A percentile compares a stretch with the other conserved stretches of the same genome.
These are phyloP conservation scores for Arthrobotrys conoides DNA, from an alignment of 2,329 filamentous ascomycete species.

Conservation along the genomic window DNA sequence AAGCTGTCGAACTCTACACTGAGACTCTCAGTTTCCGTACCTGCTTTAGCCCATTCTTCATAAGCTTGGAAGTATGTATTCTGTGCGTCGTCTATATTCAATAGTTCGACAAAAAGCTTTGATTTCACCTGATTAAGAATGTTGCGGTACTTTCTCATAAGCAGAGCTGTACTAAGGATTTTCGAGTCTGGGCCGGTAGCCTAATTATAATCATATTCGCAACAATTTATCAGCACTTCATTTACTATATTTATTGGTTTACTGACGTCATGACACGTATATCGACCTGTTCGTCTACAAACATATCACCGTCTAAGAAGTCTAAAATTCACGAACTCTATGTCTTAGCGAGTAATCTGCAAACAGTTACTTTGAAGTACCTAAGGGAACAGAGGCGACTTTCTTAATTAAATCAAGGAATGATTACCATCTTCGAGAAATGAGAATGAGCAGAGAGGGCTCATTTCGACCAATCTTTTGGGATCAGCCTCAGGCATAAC, in stretches of 20 bases:
- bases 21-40: constrained; percentile 9
- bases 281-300: constrained; percentile 2
- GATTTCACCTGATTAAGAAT: constrained; percentile 30
- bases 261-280: too few species aligned
- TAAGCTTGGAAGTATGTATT: constrained; percentile 11
- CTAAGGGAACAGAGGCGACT: too few species aligned
- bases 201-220: too few species aligned
- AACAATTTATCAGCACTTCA: too few species aligned
- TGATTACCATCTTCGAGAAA: constrained; percentile 36
- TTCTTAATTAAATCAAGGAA: too few species aligned
- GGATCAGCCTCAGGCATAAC: too few species aligned
- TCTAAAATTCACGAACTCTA: constrained; percentile 1
- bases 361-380: too few species aligned
- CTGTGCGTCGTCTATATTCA: constrained; percentile 9
- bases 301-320: constrained; percentile 28
- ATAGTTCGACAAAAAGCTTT: constrained; percentile 17
- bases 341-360: too few species aligned
- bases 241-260: too few species aligned
- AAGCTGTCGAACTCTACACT: constrained; percentile 21
- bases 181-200: not conserved
- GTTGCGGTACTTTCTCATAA: constrained; percentile 24
- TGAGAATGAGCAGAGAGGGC: constrained; percentile 6
- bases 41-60: constrained; percentile 13
- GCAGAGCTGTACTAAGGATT: not conserved
- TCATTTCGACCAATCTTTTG: constrained; percentile 10